Conservation (phyloP, 441 rosid genomes). For the Cnidoscolus chayamansa region DNA sequence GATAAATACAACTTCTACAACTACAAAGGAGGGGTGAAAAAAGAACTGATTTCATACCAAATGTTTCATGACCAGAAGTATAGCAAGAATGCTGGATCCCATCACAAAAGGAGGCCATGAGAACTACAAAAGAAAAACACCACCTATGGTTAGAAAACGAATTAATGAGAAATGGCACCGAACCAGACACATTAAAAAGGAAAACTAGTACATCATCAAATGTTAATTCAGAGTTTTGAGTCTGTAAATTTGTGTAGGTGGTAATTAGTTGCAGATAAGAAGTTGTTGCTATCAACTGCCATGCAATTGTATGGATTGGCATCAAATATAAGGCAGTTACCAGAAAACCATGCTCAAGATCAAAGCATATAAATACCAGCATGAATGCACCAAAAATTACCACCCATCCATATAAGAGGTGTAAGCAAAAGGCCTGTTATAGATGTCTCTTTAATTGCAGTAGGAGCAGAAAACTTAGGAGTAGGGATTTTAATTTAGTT, state of each 20-base stretch:
- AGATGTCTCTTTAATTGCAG: background rate
- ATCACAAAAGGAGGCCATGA: conserved; percentile 95
- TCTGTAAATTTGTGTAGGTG: background rate
- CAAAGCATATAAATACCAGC: background rate
- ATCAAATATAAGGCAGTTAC: conserved; percentile 8
- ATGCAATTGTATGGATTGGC: background rate
- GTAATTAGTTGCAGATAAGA: conserved; percentile 3
- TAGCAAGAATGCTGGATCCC: conserved; percentile 81
- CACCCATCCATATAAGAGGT: background rate
- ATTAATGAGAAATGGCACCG: conserved; percentile 36
- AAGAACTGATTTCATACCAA: conserved; percentile 48
- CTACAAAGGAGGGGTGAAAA: background rate
- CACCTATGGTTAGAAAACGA: conserved; percentile 50
- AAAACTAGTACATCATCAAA: conserved; percentile 7
- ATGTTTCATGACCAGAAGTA: conserved; percentile 82
- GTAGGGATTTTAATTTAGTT: no score
- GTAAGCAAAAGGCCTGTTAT: background rate
- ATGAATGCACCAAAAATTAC: conserved; percentile 4
- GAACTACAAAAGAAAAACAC: conserved; percentile 80
- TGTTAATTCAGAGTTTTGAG: conserved; percentile 3
- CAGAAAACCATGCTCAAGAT: background rate
- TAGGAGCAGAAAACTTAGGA: no score
- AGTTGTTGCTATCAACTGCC: conserved; percentile 4
- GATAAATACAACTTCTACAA: background rate
- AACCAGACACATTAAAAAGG: conserved; percentile 16